These are phyloP conservation scores for Paecilomyces dactylethromorphus DNA, from an alignment of 2,329 filamentous ascomycete genomes.

Conservation along the genomic window DNA sequence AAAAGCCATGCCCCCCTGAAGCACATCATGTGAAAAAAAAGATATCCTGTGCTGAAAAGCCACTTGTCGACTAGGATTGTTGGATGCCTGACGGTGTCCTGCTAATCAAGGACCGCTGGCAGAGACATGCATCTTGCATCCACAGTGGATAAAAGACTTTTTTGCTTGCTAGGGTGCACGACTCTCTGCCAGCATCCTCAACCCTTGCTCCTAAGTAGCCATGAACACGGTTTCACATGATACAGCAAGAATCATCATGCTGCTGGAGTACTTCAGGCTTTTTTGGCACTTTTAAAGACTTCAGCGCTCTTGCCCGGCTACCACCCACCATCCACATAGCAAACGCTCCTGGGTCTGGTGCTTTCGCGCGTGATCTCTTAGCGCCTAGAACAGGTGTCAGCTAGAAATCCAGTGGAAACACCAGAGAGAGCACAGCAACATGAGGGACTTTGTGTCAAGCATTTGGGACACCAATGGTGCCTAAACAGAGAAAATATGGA, in stretches of 20 bases:
- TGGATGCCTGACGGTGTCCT: conserved; percentile 1
- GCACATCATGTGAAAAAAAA: conserved; percentile 17
- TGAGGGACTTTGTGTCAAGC: not conserved
- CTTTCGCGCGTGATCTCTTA: conserved; percentile 25
- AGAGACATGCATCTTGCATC: not conserved
- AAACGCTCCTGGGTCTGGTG: conserved; percentile 27
- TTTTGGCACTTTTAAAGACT: conserved; percentile 42
- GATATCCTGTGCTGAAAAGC: not conserved
- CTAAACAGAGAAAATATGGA: not conserved
- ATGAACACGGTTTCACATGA: conserved; percentile 19
- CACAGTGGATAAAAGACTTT: not conserved
- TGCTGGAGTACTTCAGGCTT: conserved; percentile 35
- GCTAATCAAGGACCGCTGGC: conserved; percentile 1
- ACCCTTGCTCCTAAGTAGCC: not conserved
- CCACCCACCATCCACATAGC: conserved; percentile 40
- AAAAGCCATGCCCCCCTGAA: conserved; percentile 41
- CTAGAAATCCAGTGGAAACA: conserved; percentile 1
- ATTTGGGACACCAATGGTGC: not conserved
- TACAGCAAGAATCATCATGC: conserved; percentile 21
- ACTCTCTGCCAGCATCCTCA: not conserved
- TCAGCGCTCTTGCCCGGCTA: conserved; percentile 19
- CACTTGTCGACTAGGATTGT: not conserved
- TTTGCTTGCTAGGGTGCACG: not conserved
- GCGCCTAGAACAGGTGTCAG: conserved; percentile 10
- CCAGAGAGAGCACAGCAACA: not conserved